Percentiles rank a stretch among this genome's conserved stretches.
Evolutionary conservation across 169 alveolate species (phyloP).

Genomic region (Blepharisma undulans): DNA sequence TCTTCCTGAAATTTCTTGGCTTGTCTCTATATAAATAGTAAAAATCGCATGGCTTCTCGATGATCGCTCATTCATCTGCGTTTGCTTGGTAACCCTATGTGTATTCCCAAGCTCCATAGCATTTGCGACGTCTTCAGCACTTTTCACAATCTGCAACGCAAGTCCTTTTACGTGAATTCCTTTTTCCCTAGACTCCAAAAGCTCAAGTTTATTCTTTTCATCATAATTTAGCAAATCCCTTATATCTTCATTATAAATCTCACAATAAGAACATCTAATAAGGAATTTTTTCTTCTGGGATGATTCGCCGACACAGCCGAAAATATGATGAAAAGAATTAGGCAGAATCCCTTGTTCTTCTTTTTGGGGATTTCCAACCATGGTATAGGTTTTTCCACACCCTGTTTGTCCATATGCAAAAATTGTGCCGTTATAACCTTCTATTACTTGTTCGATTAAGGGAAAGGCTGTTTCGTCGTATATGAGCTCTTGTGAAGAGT

Average conservation of each 20-base stretch:
- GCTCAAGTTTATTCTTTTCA: slow-evolving; percentile 82
- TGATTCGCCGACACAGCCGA: slow-evolving; percentile 76
- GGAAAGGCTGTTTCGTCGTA: slow-evolving; percentile 91
- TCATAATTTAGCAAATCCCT: slow-evolving; percentile 85
- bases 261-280: slow-evolving; percentile 87
- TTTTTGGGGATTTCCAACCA: slow-evolving; percentile 72
- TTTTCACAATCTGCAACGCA: slow-evolving; percentile 72
- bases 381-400: slow-evolving; percentile 81
- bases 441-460: slow-evolving; percentile 90
- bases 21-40: slow-evolving; percentile 85
- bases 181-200: slow-evolving; percentile 84
- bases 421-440: slow-evolving; percentile 90
- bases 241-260: slow-evolving; percentile 91
- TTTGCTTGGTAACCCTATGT: slow-evolving; percentile 55
- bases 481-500: slow-evolving; percentile 75
- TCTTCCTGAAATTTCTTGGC: slow-evolving; percentile 20
- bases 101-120: slow-evolving; percentile 2
- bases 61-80: slow-evolving; percentile 76
- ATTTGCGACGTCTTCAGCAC: slow-evolving; percentile 77
- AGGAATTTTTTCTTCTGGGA: slow-evolving; percentile 66
- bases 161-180: slow-evolving; percentile 90
- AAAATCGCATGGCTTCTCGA: slow-evolving; percentile 90
- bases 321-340: slow-evolving; percentile 89
- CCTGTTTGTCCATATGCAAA: slow-evolving; percentile 87
- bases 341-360: slow-evolving; percentile 89